phyloP scores from a whole-genome alignment of 495 filamentous ascomycete genomes.

The Xylaria longipes region DNA sequence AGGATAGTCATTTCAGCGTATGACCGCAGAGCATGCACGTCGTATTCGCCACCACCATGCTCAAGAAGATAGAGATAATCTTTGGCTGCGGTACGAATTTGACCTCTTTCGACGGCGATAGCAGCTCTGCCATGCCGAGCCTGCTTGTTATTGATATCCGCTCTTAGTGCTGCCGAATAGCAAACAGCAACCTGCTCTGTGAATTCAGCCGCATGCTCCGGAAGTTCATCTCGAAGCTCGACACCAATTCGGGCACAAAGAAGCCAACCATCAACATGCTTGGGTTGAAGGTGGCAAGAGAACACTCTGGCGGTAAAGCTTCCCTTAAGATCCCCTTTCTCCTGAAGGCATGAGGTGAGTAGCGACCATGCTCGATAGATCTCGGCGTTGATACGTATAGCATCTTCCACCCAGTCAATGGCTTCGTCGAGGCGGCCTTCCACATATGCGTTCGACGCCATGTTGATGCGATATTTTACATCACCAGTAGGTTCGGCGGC shows the following conservation, averaged over 20 bases:
- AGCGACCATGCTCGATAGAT: conserved; percentile 80
- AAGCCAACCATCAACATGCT: conserved; percentile 71
- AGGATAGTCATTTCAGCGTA: conserved; percentile 37
- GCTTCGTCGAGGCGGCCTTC: conserved; percentile 69
- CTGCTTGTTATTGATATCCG: conserved; percentile 63
- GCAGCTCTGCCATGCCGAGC: conserved; percentile 67
- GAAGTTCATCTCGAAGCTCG: conserved; percentile 57
- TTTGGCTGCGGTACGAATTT: conserved; percentile 37
- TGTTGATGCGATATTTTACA: conserved; percentile 73
- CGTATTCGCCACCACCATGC: conserved; percentile 26
- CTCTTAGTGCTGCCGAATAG: conserved; percentile 70
- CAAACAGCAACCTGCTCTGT: conserved; percentile 68
- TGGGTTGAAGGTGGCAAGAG: conserved; percentile 74
- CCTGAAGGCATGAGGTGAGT: conserved; percentile 73
- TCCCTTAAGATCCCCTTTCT: conserved; percentile 70
- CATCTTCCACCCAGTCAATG: conserved; percentile 65
- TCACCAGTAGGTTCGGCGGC: conserved; percentile 74
- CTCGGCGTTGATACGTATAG: conserved; percentile 83
- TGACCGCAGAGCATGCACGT: conserved; percentile 38
- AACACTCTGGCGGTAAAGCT: conserved; percentile 70
- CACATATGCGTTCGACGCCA: conserved; percentile 74
- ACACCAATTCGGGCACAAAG: conserved; percentile 70
- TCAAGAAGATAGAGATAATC: conserved; percentile 38
- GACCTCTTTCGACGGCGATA: conserved; percentile 61
- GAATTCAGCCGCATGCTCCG: conserved; percentile 52